These are phyloP conservation scores for Diaporthe ilicicola DNA, from an alignment of 2,329 filamentous ascomycete species.

Conservation along the genomic window DNA sequence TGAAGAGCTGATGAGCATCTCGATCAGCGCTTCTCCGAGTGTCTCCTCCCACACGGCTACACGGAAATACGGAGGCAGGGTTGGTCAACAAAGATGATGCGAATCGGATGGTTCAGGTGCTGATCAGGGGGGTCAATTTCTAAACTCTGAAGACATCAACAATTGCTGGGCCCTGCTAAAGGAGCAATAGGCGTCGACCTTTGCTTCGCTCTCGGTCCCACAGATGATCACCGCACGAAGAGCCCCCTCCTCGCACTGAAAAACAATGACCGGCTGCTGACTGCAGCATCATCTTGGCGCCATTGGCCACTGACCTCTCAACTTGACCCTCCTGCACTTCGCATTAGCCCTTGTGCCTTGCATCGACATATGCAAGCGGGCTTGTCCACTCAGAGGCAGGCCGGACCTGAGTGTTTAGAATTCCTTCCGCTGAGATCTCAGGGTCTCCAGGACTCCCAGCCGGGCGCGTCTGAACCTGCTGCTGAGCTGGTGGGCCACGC, in stretches of 20 bases:
- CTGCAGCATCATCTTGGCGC: slow-evolving; percentile 6
- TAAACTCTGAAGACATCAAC: not conserved
- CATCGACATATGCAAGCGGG: not conserved
- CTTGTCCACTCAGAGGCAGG: not conserved
- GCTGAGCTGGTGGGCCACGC: not conserved
- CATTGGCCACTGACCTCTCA: slow-evolving; percentile 9
- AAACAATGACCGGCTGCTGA: not conserved
- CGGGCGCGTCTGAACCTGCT: not conserved
- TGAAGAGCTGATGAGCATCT: not conserved
- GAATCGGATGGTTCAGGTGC: not conserved
- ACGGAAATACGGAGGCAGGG: not conserved
- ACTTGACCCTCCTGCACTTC: not conserved
- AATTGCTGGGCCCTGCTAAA: not conserved
- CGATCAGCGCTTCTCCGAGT: not conserved
- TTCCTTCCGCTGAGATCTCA: not conserved
- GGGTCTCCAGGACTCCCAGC: not conserved
- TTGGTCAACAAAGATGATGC: not conserved
- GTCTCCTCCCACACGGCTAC: not conserved
- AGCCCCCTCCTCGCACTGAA: not conserved
- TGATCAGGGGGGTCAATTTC: not conserved
- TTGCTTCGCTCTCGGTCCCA: not conserved
- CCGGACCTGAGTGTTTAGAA: not conserved
- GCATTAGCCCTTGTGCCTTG: slow-evolving; percentile 6
- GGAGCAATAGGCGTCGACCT: not conserved
- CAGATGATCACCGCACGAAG: not conserved